A percentile compares a stretch with the other conserved stretches of the same genome.
Conservation (phyloP, 768 basidiomycete genomes). For the Lentinula lateritia region DNA sequence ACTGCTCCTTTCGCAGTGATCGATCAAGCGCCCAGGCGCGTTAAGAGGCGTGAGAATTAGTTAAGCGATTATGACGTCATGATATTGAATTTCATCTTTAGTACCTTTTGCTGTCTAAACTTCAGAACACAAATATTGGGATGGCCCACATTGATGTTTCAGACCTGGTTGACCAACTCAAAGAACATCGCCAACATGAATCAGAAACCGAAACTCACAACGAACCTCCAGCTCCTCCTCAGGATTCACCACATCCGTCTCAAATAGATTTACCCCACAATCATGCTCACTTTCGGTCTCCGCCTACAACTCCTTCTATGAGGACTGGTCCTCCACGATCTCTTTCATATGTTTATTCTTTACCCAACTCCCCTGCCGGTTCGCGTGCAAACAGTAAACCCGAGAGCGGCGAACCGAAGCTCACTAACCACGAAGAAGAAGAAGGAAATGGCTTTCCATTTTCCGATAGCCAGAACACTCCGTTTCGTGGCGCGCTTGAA, state of each 20-base stretch:
- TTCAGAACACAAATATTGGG: not conserved
- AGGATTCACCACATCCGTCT: not conserved
- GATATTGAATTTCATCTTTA: not conserved
- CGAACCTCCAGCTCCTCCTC: not conserved
- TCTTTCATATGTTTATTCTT: slow-evolving; percentile 58
- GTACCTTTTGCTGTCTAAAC: not conserved
- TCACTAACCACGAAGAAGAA: slow-evolving; percentile 27
- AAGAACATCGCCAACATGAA: slow-evolving; percentile 2
- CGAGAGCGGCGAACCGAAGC: slow-evolving; percentile 22
- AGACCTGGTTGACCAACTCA: slow-evolving; percentile 8
- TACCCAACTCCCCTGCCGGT: slow-evolving; percentile 34
- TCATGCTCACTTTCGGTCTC: slow-evolving; percentile 14
- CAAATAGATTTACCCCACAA: not conserved
- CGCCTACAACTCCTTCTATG: slow-evolving; percentile 48
- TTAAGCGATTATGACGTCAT: not conserved
- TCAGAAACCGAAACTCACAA: not conserved
- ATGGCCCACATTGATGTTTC: not conserved
- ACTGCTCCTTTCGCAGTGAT: too few relatives aligned
- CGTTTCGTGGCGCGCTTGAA: slow-evolving; percentile 63
- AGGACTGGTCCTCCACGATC: slow-evolving; percentile 75
- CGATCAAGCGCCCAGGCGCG: not conserved
- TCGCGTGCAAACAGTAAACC: slow-evolving; percentile 19
- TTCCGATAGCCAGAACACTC: slow-evolving; percentile 22
- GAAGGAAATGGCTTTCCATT: slow-evolving; percentile 26
- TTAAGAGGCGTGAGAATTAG: not conserved